These are phyloP conservation scores for Calonectria montana DNA, from an alignment of 2,329 filamentous ascomycete species.

Conservation along the genomic window DNA sequence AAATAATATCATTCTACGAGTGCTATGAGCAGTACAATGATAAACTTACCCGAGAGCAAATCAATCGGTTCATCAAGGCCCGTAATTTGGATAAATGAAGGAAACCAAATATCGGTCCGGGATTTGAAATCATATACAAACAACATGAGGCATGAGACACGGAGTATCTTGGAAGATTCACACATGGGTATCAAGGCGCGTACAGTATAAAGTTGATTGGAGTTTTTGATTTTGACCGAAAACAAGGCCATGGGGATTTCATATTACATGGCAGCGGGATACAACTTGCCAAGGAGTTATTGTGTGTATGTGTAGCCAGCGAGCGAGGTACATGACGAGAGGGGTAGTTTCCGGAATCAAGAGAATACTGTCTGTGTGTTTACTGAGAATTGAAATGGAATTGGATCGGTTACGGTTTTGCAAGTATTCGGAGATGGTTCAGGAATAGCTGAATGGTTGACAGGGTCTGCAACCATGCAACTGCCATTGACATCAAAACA, in stretches of 20 bases:
- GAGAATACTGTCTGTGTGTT: too few relatives aligned
- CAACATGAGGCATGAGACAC: conserved; percentile 38
- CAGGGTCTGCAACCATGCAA: too few relatives aligned
- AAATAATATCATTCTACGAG: conserved; percentile 91
- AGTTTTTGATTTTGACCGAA: conserved; percentile 26
- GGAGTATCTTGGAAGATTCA: conserved; percentile 26
- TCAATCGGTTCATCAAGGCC: conserved; percentile 70
- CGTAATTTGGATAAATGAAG: conserved; percentile 64
- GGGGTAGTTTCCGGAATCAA: not conserved
- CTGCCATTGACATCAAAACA: too few relatives aligned
- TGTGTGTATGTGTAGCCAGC: not conserved
- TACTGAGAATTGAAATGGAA: too few relatives aligned
- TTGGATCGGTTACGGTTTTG: too few relatives aligned
- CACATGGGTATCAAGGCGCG: not conserved
- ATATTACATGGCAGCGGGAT: not conserved
- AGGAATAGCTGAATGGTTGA: too few relatives aligned
- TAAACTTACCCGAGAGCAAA: conserved; percentile 67
- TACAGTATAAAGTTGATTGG: conserved; percentile 18
- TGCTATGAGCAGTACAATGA: conserved; percentile 71
- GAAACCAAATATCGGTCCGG: not conserved
- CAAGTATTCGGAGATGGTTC: too few relatives aligned
- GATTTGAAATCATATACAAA: not conserved
- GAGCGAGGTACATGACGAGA: not conserved
- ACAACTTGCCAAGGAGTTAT: conserved; percentile 7
- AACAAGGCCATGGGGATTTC: not conserved